These are phyloP conservation scores for Catharanthus roseus DNA, from an alignment of 257 asterid genomes.

Conservation along the genomic window DNA sequence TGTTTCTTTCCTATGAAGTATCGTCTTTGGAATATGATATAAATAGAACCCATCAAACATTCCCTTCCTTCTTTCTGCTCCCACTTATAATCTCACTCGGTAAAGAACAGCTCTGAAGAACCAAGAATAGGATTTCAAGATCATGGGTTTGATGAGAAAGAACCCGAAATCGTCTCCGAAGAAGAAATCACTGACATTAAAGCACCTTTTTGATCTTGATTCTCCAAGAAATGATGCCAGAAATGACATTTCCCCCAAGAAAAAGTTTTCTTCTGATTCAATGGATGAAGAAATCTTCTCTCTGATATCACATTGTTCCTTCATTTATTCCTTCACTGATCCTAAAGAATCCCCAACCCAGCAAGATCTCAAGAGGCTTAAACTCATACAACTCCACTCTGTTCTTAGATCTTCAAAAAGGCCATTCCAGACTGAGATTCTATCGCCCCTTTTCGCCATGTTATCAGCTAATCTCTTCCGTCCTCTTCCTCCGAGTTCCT, in stretches of 20 bases:
- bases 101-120: background rate
- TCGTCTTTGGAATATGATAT: background rate
- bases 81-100: background rate
- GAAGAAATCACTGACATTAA: slow-evolving; percentile 40
- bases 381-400: slow-evolving; percentile 49
- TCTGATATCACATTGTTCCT: slow-evolving; percentile 49
- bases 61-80: background rate
- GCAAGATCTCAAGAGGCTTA: slow-evolving; percentile 53
- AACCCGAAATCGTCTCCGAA: slow-evolving; percentile 44
- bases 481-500: slow-evolving; percentile 45
- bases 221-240: slow-evolving; percentile 23
- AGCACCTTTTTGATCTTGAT: slow-evolving; percentile 57
- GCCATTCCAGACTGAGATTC: slow-evolving; percentile 25
- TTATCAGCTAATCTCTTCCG: slow-evolving; percentile 60
- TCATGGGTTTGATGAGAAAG: slow-evolving; percentile 33
- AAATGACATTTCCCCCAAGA: slow-evolving; percentile 10
- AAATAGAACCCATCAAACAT: background rate
- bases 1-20: background rate
- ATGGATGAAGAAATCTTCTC: slow-evolving; percentile 39
- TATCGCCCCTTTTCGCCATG: slow-evolving; percentile 53
- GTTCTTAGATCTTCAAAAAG: slow-evolving; percentile 32
- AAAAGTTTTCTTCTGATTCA: slow-evolving; percentile 21
- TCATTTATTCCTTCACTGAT: slow-evolving; percentile 45
- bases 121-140: background rate
- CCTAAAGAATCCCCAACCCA: slow-evolving; percentile 56